Percentiles rank a stretch among this genome's conserved stretches.
Conservation (phyloP, 306 rosid species). For the Heteromeles arbutifolia region DNA sequence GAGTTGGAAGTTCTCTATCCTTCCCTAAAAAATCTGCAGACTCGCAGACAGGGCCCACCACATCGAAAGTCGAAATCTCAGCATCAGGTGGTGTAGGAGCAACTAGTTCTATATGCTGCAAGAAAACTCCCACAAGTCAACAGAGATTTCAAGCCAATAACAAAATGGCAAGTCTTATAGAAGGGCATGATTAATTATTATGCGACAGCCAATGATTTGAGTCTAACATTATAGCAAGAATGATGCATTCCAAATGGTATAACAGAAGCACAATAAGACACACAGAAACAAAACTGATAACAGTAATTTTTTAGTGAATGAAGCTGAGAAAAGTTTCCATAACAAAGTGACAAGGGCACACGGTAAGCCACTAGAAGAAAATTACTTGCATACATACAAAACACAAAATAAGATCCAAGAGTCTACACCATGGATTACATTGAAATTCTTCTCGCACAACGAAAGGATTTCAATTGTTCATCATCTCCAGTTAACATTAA, state of each 20-base stretch:
- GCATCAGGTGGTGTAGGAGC: slow-evolving; percentile 58
- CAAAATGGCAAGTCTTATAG: neutral
- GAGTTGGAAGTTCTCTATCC: slow-evolving; percentile 49
- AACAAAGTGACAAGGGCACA: neutral
- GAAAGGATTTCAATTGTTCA: neutral
- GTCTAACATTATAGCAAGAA: neutral
- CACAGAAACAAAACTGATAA: neutral
- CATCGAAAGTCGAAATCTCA: slow-evolving; percentile 43
- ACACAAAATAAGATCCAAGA: neutral
- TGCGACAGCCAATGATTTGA: neutral
- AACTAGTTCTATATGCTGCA: slow-evolving; percentile 92
- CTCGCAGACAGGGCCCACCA: slow-evolving; percentile 64
- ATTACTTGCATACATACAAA: neutral
- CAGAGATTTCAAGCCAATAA: neutral
- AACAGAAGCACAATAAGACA: neutral
- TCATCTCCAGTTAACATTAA: neutral
- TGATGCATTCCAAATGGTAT: neutral
- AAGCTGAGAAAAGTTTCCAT: neutral
- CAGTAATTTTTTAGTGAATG: neutral
- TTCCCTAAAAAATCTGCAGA: slow-evolving; percentile 60
- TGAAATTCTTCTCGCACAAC: neutral
- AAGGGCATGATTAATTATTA: neutral
- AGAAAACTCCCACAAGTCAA: slow-evolving; percentile 9
- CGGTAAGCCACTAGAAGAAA: neutral
- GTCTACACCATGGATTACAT: neutral